Base-by-base conservation (phyloP, 768 basidiomycete genomes). In the Amylocystis lapponica region DNA sequence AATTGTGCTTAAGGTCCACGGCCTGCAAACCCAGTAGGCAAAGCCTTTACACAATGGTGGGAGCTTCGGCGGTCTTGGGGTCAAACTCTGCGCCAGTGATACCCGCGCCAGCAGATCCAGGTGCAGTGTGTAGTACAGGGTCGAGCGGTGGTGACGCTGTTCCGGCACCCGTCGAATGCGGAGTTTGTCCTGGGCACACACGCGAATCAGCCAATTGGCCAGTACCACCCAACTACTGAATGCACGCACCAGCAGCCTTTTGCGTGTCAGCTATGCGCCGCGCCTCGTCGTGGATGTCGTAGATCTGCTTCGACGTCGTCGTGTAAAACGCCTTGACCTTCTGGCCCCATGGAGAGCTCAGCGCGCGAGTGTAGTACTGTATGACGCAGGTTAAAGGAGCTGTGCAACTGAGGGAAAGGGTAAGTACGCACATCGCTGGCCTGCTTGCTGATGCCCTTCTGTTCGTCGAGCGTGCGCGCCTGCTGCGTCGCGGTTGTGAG, bases 271-370 rank as follows among this genome's bases (percentile, higher is more conserved):
- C 79, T 55, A 97, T 89, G 23, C 94, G 79, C 47, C 72, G 69
- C 2, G 94, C 94, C 65, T 97, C 94, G 57, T 93, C 89, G 58
- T 96, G 93, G 36, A 97, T 93, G 58, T 97, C 93, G 16, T 75
- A 56, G 21, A 90, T 82, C 63, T 94, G 88, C 68, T 96, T 97
- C 16, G 82, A 73, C 7, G 91, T 94, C 33, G 67, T 66, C 12
- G 94, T 95, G 70, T 96, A 97, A 70, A 96, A 97, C 1, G 66
- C 55, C 22, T 69, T 64, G 45, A 96, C 87, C 55, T 78, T 81
- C 66, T 82, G 76, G 10, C 92, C 93, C 19, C 83, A 63, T 1
- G 86, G 76, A 29, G 87, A 89, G n/a, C 73, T 39, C 17, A 95
- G 66, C 11, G 87, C 89, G 55, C 75, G 80, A 19, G 67, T 50